Percentiles rank a stretch among this genome's conserved stretches.
phyloP scores from a whole-genome alignment of 345 rosid species.

The Cochlearia excelsa region DNA sequence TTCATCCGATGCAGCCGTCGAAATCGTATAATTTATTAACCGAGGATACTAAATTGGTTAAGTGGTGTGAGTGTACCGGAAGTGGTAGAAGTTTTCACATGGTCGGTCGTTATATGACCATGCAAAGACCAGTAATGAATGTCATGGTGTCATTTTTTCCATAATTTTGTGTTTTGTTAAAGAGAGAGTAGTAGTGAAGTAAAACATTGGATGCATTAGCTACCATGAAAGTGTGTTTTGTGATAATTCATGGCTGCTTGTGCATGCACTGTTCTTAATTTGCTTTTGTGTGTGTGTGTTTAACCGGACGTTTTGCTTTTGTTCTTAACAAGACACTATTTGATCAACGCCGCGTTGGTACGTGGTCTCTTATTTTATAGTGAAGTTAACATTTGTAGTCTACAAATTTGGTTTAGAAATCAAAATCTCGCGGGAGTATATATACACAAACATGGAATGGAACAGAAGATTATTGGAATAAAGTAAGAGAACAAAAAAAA shows the following conservation, averaged over 20 bases:
- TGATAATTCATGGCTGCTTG: conserved; percentile 35
- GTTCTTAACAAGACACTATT: background rate
- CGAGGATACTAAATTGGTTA: conserved; percentile 9
- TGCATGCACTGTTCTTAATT: conserved; percentile 35
- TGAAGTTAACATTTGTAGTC: background rate
- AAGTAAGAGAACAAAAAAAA: background rate
- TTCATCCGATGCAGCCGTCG: conserved; percentile 46
- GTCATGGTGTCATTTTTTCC: conserved; percentile 7
- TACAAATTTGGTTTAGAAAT: conserved; percentile 6
- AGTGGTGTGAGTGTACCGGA: conserved; percentile 10
- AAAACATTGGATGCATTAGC: conserved; percentile 40
- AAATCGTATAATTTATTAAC: conserved; percentile 30
- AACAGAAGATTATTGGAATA: background rate
- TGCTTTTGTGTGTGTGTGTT: conserved; percentile 8
- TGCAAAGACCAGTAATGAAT: conserved; percentile 27
- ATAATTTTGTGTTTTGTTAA: conserved; percentile 13
- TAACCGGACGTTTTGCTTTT: conserved; percentile 10
- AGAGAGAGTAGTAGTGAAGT: conserved; percentile 15
- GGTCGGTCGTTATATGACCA: conserved; percentile 24
- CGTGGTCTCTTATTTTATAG: background rate
- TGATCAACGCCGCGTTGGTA: too few relatives aligned
- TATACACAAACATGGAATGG: background rate
- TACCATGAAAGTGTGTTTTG: conserved; percentile 28
- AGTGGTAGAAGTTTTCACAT: conserved; percentile 21
- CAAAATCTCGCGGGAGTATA: conserved; percentile 6